These are phyloP conservation scores for Ascochyta viciae-villosae DNA, from an alignment of 2,329 filamentous ascomycete genomes.

Conservation along the genomic window DNA sequence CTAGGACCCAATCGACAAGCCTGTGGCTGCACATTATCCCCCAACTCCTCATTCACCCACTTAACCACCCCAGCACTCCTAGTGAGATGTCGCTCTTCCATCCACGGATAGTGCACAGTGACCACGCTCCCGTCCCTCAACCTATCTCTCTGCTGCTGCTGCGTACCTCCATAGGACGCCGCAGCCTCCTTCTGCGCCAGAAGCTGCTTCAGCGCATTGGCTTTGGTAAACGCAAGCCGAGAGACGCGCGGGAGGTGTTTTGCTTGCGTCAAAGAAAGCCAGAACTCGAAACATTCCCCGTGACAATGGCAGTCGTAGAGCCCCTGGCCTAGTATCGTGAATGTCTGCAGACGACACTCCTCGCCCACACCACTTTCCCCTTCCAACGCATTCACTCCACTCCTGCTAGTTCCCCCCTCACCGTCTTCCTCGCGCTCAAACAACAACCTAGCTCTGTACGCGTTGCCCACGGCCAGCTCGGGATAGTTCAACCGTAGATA, in stretches of 20 bases:
- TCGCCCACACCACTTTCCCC: not conserved
- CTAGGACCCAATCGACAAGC: constrained; percentile 10
- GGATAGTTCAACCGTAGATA: constrained; percentile 30
- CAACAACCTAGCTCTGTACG: constrained; percentile 41
- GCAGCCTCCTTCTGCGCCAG: constrained; percentile 17
- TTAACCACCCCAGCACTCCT: constrained; percentile 11
- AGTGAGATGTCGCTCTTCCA: constrained; percentile 9
- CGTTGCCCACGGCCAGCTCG: constrained; percentile 41
- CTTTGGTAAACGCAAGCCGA: constrained; percentile 1
- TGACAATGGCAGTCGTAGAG: constrained; percentile 33
- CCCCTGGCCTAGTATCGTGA: constrained; percentile 24
- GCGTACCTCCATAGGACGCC: constrained; percentile 7
- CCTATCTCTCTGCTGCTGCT: constrained; percentile 20
- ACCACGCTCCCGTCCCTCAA: constrained; percentile 23
- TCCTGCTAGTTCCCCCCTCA: not conserved
- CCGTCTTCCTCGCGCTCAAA: constrained; percentile 26
- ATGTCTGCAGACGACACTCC: constrained; percentile 1
- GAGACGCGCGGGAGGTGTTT: not conserved
- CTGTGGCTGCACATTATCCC: not conserved
- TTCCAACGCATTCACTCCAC: no score
- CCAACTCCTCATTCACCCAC: constrained; percentile 6
- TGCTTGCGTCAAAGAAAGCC: constrained; percentile 2
- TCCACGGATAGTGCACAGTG: constrained; percentile 24
- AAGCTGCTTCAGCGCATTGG: constrained; percentile 7
- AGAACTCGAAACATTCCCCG: constrained; percentile 24